Evolutionary conservation across 345 rosid species (phyloP).

Genomic region (Eucalyptus polyanthemos): DNA sequence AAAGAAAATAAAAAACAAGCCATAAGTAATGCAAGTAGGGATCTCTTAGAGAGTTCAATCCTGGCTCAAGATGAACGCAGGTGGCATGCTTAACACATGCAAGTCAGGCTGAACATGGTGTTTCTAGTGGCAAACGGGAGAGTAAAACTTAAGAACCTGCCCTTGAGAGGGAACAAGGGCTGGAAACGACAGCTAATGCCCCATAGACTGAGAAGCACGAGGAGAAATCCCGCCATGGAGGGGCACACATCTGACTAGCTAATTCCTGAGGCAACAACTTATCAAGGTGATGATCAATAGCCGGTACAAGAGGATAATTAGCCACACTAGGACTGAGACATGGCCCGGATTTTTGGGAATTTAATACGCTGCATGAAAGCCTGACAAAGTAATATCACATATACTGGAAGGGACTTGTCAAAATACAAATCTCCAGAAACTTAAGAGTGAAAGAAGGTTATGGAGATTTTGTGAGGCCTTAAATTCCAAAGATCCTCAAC

Average conservation of each 20-base stretch:
- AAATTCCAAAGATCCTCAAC: background rate
- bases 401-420: background rate
- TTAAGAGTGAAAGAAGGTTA: background rate
- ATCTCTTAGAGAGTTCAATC: background rate
- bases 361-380: background rate
- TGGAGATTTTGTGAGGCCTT: background rate
- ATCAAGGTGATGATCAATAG: background rate
- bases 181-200: background rate
- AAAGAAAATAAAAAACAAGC: background rate
- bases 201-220: background rate
- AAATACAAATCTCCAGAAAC: background rate
- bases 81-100: conserved; percentile 1
- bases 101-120: background rate
- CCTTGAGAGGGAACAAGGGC: background rate
- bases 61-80: background rate
- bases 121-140: background rate
- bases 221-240: background rate
- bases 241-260: background rate
- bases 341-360: background rate
- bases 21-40: background rate
- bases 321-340: background rate
- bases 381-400: background rate
- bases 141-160: background rate
- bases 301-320: background rate
- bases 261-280: background rate